Evolutionary conservation across 2,329 filamentous ascomycete species (phyloP).

Genomic region (Aspergillaceae sp.): DNA sequence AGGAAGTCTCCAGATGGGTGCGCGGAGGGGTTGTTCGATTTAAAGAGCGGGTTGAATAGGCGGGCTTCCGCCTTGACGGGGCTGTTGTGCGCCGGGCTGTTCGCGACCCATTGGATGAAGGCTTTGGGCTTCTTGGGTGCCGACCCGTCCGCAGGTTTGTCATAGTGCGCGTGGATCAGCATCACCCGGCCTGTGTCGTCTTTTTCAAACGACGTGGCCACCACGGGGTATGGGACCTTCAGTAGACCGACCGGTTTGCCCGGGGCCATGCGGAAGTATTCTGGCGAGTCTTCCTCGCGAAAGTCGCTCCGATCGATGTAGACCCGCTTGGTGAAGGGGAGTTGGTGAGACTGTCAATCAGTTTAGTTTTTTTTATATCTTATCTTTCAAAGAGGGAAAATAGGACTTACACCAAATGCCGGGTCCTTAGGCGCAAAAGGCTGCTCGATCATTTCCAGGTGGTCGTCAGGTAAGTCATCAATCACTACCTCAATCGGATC

Average conservation of each 20-base stretch:
- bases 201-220: constrained; percentile 58
- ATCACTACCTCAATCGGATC: constrained; percentile 78
- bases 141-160: constrained; percentile 58
- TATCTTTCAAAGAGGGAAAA: background rate
- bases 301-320: constrained; percentile 81
- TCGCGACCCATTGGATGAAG: constrained; percentile 80
- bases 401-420: constrained; percentile 29
- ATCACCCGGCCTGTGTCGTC: constrained; percentile 57
- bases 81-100: constrained; percentile 53
- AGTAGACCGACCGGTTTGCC: constrained; percentile 66
- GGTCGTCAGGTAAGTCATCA: constrained; percentile 64
- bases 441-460: constrained; percentile 55
- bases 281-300: constrained; percentile 60
- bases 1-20: constrained; percentile 67
- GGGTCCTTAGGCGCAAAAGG: constrained; percentile 76
- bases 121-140: constrained; percentile 60
- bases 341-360: constrained; percentile 35
- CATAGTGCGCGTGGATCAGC: constrained; percentile 58
- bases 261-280: constrained; percentile 71
- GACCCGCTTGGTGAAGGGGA: constrained; percentile 64
- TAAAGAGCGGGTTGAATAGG: constrained; percentile 76
- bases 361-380: background rate
- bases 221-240: constrained; percentile 61
- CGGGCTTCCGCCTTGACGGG: constrained; percentile 62
- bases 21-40: constrained; percentile 70